These are phyloP conservation scores for Fusarium goolgardi DNA, from an alignment of 2,329 filamentous ascomycete genomes.

Conservation along the genomic window DNA sequence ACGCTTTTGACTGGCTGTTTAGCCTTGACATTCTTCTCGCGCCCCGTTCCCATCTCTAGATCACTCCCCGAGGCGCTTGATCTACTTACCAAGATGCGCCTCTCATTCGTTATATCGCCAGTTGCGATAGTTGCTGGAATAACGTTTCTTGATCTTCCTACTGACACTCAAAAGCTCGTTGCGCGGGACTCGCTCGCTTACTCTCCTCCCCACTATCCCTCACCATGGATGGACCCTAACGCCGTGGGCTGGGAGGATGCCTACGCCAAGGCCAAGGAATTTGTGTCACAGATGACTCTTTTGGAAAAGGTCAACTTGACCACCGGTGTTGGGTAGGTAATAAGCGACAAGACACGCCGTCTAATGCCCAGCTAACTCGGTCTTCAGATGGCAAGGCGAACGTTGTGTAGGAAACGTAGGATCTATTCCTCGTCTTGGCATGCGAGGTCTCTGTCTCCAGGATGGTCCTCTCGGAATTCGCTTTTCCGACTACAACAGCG, in stretches of 20 bases:
- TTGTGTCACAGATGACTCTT: constrained; percentile 86
- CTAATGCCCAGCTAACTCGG: neutral
- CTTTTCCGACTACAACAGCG: constrained; percentile 81
- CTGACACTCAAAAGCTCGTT: constrained; percentile 45
- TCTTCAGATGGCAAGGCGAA: constrained; percentile 62
- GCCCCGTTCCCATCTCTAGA: neutral
- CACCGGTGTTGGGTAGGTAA: constrained; percentile 81
- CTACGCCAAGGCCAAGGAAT: constrained; percentile 78
- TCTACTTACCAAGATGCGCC: constrained; percentile 22
- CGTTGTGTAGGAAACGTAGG: constrained; percentile 83
- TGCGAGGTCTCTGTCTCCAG: constrained; percentile 84
- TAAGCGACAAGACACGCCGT: neutral
- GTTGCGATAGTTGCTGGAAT: neutral
- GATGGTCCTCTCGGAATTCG: constrained; percentile 87
- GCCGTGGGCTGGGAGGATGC: constrained; percentile 80
- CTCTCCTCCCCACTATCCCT: constrained; percentile 78
- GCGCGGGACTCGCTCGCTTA: constrained; percentile 48
- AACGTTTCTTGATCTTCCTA: constrained; percentile 17
- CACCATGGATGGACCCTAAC: constrained; percentile 83
- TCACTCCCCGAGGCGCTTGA: neutral
- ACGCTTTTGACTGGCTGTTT: neutral
- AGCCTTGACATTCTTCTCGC: neutral
- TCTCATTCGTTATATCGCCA: constrained; percentile 15
- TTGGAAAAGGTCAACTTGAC: constrained; percentile 95
- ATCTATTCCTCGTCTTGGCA: constrained; percentile 74